phyloP scores from a whole-genome alignment of 2,329 filamentous ascomycete genomes.

The Penicillium aurantiogriseum region DNA sequence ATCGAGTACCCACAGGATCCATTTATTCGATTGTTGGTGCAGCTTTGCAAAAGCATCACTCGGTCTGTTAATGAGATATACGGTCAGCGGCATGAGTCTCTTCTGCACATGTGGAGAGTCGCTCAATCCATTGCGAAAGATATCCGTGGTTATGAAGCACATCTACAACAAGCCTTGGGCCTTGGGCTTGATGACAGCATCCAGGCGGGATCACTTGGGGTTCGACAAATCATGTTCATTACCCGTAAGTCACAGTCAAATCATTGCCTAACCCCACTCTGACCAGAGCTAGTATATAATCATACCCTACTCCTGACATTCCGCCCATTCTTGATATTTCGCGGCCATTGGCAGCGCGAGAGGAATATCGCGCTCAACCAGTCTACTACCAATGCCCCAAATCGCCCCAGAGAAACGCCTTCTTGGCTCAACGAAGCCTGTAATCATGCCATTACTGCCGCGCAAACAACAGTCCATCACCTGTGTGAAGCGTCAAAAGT shows the following conservation, averaged over 20 bases:
- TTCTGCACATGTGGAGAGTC: constrained; percentile 39
- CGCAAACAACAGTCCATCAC: constrained; percentile 44
- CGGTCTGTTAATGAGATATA: constrained; percentile 46
- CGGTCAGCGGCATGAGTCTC: constrained; percentile 41
- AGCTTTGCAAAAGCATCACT: constrained; percentile 42
- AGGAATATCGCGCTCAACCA: constrained; percentile 17
- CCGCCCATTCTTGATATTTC: constrained; percentile 47
- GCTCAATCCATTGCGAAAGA: constrained; percentile 35
- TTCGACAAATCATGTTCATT: constrained; percentile 42
- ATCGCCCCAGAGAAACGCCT: constrained; percentile 29
- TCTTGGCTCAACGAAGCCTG: constrained; percentile 48
- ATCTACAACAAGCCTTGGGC: constrained; percentile 30
- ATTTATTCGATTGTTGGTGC: constrained; percentile 37
- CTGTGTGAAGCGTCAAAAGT: constrained; percentile 41
- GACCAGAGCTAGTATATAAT: constrained; percentile 41
- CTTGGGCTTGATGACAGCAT: constrained; percentile 38
- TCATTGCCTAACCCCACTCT: background rate
- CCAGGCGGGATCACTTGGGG: constrained; percentile 41
- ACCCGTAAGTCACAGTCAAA: constrained; percentile 34
- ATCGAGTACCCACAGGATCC: constrained; percentile 43
- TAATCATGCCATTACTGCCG: constrained; percentile 43
- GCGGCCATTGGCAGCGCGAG: constrained; percentile 43
- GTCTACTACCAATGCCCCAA: constrained; percentile 1
- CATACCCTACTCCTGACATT: constrained; percentile 46
- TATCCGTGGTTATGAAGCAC: constrained; percentile 27